phyloP scores from a whole-genome alignment of 495 filamentous ascomycete genomes.

The Penicillium steckii region DNA sequence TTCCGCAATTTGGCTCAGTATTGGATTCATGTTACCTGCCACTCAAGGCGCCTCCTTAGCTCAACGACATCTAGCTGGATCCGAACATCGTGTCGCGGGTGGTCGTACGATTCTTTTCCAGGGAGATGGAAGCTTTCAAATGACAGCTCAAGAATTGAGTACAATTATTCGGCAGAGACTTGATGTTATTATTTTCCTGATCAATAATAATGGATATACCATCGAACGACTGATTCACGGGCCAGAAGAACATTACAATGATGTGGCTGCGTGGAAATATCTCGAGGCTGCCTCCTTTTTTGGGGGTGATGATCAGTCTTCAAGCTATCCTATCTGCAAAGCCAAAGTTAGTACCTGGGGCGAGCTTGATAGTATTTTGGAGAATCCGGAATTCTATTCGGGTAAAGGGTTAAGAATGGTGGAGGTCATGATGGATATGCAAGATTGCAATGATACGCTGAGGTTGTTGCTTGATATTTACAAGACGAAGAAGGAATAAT shows the following conservation, averaged over 20 bases:
- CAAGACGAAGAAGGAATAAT: background rate
- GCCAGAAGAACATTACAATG: slow-evolving; percentile 66
- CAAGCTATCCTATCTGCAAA: slow-evolving; percentile 3
- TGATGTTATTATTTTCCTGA: slow-evolving; percentile 69
- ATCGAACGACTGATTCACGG: slow-evolving; percentile 73
- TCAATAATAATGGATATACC: slow-evolving; percentile 71
- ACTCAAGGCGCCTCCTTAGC: slow-evolving; percentile 42
- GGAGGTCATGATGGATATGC: slow-evolving; percentile 7
- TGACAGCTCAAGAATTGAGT: slow-evolving; percentile 72
- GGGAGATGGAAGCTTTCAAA: slow-evolving; percentile 78
- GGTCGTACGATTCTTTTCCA: slow-evolving; percentile 62
- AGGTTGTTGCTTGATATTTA: slow-evolving; percentile 1
- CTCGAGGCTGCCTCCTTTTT: slow-evolving; percentile 6
- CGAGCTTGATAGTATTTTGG: slow-evolving; percentile 1
- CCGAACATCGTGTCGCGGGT: background rate
- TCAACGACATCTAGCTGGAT: slow-evolving; percentile 25
- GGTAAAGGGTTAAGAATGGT: slow-evolving; percentile 8
- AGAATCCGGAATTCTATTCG: background rate
- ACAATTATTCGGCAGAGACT: slow-evolving; percentile 69
- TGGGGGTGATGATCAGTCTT: background rate
- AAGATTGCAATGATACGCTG: slow-evolving; percentile 4
- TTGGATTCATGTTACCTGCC: slow-evolving; percentile 44
- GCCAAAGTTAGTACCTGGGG: slow-evolving; percentile 4
- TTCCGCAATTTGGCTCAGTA: slow-evolving; percentile 35
- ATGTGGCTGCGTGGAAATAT: slow-evolving; percentile 30